These are phyloP conservation scores for Mucor velutinosus DNA, from an alignment of 371 early-diverging fungal species.

Conservation along the genomic window DNA sequence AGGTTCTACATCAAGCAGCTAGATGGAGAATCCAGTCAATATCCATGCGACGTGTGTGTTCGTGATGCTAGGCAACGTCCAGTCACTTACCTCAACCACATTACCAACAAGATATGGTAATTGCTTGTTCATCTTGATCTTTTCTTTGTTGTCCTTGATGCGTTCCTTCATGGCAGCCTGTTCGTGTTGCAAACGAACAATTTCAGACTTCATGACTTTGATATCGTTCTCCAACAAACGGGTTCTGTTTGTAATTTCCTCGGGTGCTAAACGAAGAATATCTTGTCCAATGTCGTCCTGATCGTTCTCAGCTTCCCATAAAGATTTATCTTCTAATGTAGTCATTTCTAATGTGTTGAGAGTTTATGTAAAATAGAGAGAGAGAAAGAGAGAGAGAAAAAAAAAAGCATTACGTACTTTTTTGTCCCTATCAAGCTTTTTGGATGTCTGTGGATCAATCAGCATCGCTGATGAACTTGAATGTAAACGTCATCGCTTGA, in stretches of 20 bases:
- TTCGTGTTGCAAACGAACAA: conserved; percentile 86
- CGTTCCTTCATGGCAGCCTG: conserved; percentile 86
- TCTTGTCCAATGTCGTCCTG: conserved; percentile 85
- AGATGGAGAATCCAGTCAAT: background rate
- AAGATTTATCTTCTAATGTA: conserved; percentile 68
- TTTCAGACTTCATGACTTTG: conserved; percentile 93
- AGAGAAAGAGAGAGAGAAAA: background rate
- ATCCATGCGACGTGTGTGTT: background rate
- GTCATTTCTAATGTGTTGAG: conserved; percentile 38
- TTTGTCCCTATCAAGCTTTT: background rate
- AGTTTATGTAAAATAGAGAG: background rate
- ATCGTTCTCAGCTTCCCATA: conserved; percentile 61
- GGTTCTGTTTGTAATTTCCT: conserved; percentile 90
- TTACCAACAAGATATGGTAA: conserved; percentile 99
- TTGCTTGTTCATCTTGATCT: conserved; percentile 98
- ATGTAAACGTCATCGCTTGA: background rate
- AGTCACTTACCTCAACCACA: conserved; percentile 90
- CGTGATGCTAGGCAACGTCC: no score
- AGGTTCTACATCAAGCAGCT: conserved; percentile 89
- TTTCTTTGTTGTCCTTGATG: conserved; percentile 98
- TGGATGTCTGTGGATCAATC: background rate
- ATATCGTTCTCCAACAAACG: conserved; percentile 96
- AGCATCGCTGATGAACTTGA: background rate
- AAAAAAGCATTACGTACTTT: conserved; percentile 10
- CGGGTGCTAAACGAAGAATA: conserved; percentile 83